Evolutionary conservation across 345 rosid species (phyloP).

Genomic region (Brassica incana): DNA sequence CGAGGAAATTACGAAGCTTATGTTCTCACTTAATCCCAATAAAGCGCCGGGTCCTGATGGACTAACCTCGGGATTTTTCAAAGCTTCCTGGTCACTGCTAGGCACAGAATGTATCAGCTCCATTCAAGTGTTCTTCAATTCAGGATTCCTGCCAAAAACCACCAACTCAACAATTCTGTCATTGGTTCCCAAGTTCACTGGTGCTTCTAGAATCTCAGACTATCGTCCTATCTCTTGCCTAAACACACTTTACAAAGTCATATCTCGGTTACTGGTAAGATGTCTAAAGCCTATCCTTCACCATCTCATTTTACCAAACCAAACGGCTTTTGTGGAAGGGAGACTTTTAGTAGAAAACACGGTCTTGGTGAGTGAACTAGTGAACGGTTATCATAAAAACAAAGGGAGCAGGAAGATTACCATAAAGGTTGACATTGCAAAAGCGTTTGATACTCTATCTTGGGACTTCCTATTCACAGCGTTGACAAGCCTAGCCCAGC

Average conservation of each 20-base stretch:
- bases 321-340: neutral
- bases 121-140: neutral
- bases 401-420: neutral
- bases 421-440: neutral
- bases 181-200: neutral
- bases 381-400: neutral
- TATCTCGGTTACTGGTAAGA: neutral
- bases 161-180: neutral
- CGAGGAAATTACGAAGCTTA: neutral
- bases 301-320: neutral
- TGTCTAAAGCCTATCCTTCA: neutral
- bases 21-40: neutral
- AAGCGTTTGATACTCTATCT: neutral
- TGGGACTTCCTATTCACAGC: neutral
- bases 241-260: neutral
- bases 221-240: neutral
- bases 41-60: neutral
- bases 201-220: neutral
- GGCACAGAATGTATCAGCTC: neutral
- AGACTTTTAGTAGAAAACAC: neutral
- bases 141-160: neutral
- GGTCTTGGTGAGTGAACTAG: neutral
- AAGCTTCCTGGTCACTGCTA: neutral
- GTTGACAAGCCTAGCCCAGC: no score
- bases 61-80: neutral